These are phyloP conservation scores for Salisapilia sapeloensis DNA, from an alignment of 352 stramenopile genomes.

Conservation along the genomic window DNA sequence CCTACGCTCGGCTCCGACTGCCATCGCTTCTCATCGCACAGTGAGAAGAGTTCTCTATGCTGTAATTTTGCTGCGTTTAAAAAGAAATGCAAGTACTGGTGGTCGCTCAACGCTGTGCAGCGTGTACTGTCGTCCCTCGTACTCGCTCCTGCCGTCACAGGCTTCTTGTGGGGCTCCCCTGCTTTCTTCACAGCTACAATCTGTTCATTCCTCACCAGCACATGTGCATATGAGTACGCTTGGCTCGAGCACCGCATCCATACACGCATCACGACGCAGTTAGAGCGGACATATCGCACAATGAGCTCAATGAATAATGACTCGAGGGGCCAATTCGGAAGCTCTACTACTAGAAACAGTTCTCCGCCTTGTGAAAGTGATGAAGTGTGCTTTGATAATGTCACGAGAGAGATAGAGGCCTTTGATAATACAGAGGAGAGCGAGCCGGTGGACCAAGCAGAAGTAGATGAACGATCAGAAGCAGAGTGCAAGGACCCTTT, in stretches of 20 bases:
- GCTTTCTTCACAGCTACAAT: slow-evolving; percentile 46
- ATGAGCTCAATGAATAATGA: slow-evolving; percentile 4
- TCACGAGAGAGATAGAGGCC: background rate
- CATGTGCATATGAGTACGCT: slow-evolving; percentile 56
- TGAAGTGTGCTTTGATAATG: background rate
- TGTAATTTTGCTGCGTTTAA: too few species aligned
- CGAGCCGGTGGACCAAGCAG: background rate
- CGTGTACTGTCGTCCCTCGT: slow-evolving; percentile 35
- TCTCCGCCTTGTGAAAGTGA: background rate
- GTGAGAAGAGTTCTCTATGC: too few species aligned
- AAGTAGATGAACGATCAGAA: too few species aligned
- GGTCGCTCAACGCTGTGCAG: slow-evolving; percentile 29
- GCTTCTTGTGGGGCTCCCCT: slow-evolving; percentile 46
- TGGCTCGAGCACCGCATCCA: slow-evolving; percentile 57
- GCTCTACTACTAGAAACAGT: slow-evolving; percentile 2
- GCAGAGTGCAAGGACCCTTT: too few species aligned
- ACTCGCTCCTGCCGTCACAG: slow-evolving; percentile 38
- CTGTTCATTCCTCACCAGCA: slow-evolving; percentile 34
- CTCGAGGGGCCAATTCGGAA: slow-evolving; percentile 3
- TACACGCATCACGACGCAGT: slow-evolving; percentile 18
- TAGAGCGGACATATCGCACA: slow-evolving; percentile 4
- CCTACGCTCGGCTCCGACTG: too few species aligned
- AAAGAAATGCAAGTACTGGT: too few species aligned
- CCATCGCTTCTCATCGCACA: too few species aligned
- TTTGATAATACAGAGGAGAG: background rate